Evolutionary conservation across 2,329 filamentous ascomycete genomes (phyloP).

Genomic region (Fusarium penzigii): DNA sequence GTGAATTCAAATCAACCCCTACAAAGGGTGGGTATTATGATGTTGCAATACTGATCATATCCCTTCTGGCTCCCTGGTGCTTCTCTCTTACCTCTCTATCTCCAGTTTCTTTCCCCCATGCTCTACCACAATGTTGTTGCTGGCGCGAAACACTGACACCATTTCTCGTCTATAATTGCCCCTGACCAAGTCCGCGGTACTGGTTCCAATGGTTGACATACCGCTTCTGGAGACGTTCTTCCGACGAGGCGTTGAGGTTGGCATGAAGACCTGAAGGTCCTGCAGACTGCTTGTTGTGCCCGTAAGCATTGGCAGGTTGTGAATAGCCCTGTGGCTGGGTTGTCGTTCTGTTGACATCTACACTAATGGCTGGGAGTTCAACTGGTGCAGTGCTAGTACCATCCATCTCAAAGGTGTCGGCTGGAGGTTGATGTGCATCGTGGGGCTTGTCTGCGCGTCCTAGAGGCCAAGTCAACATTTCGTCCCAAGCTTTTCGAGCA

Average conservation of each 20-base stretch:
- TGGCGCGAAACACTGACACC: too few relatives aligned
- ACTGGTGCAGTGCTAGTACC: constrained; percentile 32
- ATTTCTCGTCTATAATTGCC: background rate
- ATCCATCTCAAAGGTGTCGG: constrained; percentile 41
- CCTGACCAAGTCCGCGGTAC: constrained; percentile 27
- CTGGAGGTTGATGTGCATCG: constrained; percentile 28
- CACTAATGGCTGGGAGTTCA: constrained; percentile 35
- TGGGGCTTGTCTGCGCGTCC: constrained; percentile 36
- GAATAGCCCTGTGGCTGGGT: constrained; percentile 2
- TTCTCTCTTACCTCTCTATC: too few relatives aligned
- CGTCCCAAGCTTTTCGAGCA: background rate
- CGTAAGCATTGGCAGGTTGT: constrained; percentile 3
- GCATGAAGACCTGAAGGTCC: constrained; percentile 33
- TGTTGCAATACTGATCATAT: too few relatives aligned
- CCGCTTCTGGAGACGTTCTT: constrained; percentile 29
- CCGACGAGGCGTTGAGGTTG: constrained; percentile 35
- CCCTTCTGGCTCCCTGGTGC: too few relatives aligned
- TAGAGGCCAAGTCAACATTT: constrained; percentile 22
- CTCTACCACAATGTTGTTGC: too few relatives aligned
- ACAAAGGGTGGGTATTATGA: too few relatives aligned
- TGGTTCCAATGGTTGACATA: constrained; percentile 43
- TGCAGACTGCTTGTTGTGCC: constrained; percentile 12
- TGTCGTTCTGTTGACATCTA: constrained; percentile 7
- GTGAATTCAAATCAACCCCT: too few relatives aligned
- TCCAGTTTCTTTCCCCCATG: too few relatives aligned